Evolutionary conservation across 768 basidiomycete species (phyloP).

Genomic region (Rhizopogon sp.): DNA sequence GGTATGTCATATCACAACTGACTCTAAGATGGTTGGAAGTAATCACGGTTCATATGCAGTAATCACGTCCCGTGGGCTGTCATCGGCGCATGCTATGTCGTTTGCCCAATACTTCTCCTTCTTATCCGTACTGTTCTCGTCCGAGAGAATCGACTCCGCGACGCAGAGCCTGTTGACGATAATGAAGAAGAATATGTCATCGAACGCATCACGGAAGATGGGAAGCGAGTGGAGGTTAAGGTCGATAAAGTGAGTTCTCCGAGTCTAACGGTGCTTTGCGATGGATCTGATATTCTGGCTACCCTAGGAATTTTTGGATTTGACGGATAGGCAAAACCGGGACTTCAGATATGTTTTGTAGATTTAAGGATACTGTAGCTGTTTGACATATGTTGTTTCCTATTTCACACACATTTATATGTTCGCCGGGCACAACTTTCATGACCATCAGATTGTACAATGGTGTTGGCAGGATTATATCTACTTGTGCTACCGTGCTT

Average conservation of each 20-base stretch:
- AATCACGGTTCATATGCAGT: slow-evolving; percentile 21
- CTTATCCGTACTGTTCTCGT: slow-evolving; percentile 46
- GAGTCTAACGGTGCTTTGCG: background rate
- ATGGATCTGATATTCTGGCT: background rate
- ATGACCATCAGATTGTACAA: no score
- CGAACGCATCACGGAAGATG: slow-evolving; percentile 40
- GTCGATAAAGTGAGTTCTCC: slow-evolving; percentile 49
- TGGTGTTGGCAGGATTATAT: no score
- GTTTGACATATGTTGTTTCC: no score
- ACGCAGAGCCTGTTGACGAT: slow-evolving; percentile 45
- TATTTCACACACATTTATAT: no score
- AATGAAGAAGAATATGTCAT: slow-evolving; percentile 57
- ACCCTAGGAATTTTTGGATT: slow-evolving; percentile 60
- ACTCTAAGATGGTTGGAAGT: background rate
- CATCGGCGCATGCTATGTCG: slow-evolving; percentile 54
- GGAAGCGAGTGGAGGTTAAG: slow-evolving; percentile 45
- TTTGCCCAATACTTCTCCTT: slow-evolving; percentile 34
- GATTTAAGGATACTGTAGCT: background rate
- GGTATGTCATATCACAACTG: slow-evolving; percentile 28
- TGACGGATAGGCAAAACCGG: slow-evolving; percentile 68
- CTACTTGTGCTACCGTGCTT: no score
- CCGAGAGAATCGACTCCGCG: slow-evolving; percentile 28
- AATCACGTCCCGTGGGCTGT: slow-evolving; percentile 70
- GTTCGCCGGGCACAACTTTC: no score
- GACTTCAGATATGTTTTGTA: slow-evolving; percentile 71